phyloP scores from a whole-genome alignment of 2,329 filamentous ascomycete genomes.

The Colletotrichum neosansevieriae region DNA sequence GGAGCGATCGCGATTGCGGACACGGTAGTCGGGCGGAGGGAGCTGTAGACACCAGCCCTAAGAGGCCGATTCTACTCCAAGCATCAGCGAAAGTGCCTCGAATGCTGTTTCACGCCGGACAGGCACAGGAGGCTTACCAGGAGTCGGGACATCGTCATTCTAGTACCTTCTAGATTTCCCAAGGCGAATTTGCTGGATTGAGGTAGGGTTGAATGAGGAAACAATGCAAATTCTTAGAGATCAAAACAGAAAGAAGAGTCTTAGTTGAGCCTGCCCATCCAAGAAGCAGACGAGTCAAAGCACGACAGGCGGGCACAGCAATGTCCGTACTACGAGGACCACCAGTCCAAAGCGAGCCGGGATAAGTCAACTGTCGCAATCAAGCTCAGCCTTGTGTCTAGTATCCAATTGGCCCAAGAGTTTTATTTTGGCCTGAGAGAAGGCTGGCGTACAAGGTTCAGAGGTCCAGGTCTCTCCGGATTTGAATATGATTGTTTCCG shows the following conservation, averaged over 20 bases:
- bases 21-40: constrained; percentile 9
- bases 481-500: not conserved
- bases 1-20: not conserved
- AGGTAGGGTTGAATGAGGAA: constrained; percentile 6
- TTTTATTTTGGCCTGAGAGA: not conserved
- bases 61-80: not conserved
- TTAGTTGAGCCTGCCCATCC: not conserved
- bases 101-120: not conserved
- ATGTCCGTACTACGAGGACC: constrained; percentile 7
- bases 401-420: not conserved
- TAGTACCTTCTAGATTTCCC: not conserved
- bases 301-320: not conserved
- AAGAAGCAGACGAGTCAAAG: not conserved
- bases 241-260: not conserved
- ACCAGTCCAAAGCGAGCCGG: not conserved
- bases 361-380: constrained; percentile 20
- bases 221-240: not conserved
- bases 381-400: constrained; percentile 17
- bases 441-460: not conserved
- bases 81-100: not conserved
- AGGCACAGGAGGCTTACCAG: constrained; percentile 16
- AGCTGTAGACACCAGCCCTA: not conserved
- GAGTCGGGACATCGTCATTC: constrained; percentile 24
- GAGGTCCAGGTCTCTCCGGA: not conserved
- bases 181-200: not conserved